Evolutionary conservation across 1,139 yeast genomes (phyloP).

Genomic region (Candida glucosophila): DNA sequence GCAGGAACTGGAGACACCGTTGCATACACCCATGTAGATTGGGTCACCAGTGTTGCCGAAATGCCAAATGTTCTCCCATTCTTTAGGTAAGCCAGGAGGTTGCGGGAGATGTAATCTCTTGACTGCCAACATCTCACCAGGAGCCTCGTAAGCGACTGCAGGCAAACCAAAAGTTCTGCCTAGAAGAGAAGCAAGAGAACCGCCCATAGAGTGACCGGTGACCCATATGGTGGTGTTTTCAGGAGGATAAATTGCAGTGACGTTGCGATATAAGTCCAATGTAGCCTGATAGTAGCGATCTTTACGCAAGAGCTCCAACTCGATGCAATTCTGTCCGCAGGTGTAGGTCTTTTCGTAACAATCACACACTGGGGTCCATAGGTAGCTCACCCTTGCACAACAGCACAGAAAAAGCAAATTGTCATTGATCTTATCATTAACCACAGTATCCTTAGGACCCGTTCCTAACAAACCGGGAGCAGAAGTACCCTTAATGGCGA

Average conservation of each 20-base stretch:
- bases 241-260: conserved; percentile 56
- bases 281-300: conserved; percentile 82
- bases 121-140: conserved; percentile 84
- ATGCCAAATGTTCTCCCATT: conserved; percentile 85
- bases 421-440: conserved; percentile 77
- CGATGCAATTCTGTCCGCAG: conserved; percentile 84
- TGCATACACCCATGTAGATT: conserved; percentile 92
- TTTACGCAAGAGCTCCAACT: conserved; percentile 59
- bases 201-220: conserved; percentile 95
- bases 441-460: conserved; percentile 69
- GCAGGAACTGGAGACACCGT: conserved; percentile 88
- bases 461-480: conserved; percentile 76
- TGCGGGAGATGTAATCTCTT: conserved; percentile 79
- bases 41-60: conserved; percentile 98
- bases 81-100: conserved; percentile 83
- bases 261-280: conserved; percentile 69
- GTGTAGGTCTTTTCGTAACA: conserved; percentile 82
- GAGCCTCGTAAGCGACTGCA: conserved; percentile 85
- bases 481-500: conserved; percentile 87
- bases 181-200: conserved; percentile 70
- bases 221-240: conserved; percentile 67
- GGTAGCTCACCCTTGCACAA: conserved; percentile 85
- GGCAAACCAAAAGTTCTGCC: conserved; percentile 94
- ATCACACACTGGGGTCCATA: conserved; percentile 96
- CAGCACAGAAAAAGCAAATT: conserved; percentile 89